Evolutionary conservation across 192 early-diverging fungal genomes (phyloP).

Genomic region (Gamsiella multidivaricata): DNA sequence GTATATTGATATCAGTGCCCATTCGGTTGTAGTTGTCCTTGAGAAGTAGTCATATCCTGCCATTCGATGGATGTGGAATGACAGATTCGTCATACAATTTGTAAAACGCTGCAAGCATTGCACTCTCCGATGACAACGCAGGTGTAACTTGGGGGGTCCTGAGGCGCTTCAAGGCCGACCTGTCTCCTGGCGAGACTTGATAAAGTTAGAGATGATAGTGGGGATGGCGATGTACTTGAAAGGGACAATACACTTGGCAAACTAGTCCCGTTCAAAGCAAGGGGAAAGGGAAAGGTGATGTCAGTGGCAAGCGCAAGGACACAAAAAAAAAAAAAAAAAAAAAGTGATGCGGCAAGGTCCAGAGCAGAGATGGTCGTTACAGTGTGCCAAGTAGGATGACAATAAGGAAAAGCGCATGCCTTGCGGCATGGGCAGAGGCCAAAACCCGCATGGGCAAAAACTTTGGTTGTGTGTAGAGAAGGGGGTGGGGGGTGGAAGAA

Average conservation of each 20-base stretch:
- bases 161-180: not conserved
- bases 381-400: conserved; percentile 14
- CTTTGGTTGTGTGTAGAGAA: not conserved
- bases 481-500: too few relatives aligned
- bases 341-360: not conserved
- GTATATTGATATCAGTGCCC: not conserved
- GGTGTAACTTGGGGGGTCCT: conserved; percentile 11
- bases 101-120: conserved; percentile 21
- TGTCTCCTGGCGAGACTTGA: conserved; percentile 12
- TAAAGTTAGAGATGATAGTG: not conserved
- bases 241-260: not conserved
- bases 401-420: not conserved
- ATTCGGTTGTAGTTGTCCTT: too few relatives aligned
- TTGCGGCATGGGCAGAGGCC: not conserved
- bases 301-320: not conserved
- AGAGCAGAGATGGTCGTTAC: not conserved
- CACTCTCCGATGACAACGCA: conserved; percentile 39
- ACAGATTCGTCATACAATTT: conserved; percentile 22
- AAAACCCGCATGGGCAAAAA: not conserved
- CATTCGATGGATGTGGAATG: conserved; percentile 2
- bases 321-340: too few relatives aligned
- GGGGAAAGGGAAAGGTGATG: not conserved
- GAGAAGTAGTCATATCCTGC: too few relatives aligned
- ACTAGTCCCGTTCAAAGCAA: not conserved
- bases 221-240: not conserved